Evolutionary conservation across 352 stramenopile species (phyloP).

Genomic region (Globisporangium middletonii): DNA sequence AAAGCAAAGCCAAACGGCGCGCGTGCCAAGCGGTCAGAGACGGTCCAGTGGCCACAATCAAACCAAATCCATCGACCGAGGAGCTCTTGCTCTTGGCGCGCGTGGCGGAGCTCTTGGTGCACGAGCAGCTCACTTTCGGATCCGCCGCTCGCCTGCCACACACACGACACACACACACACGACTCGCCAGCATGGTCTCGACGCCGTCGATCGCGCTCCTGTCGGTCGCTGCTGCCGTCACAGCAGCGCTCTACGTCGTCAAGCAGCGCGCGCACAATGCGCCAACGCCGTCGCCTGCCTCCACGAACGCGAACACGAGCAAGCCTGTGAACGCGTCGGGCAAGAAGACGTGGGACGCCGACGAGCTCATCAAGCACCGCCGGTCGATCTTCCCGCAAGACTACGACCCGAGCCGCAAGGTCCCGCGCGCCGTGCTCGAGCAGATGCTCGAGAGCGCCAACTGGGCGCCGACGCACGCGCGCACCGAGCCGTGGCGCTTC

Average conservation of each 20-base stretch:
- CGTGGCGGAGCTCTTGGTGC: background rate
- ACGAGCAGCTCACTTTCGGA: conserved; percentile 1
- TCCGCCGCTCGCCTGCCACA: background rate
- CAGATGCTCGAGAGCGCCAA: conserved; percentile 78
- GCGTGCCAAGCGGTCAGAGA: background rate
- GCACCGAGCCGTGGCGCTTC: conserved; percentile 83
- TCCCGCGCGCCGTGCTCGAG: conserved; percentile 53
- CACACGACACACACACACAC: background rate
- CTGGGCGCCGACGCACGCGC: conserved; percentile 77
- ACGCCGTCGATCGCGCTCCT: conserved; percentile 20
- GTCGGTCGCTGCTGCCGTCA: conserved; percentile 26
- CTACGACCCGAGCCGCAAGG: conserved; percentile 50
- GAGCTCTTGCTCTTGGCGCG: background rate
- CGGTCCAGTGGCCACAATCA: conserved; percentile 6
- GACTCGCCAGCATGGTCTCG: conserved; percentile 13
- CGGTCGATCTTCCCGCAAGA: conserved; percentile 74
- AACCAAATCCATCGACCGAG: background rate
- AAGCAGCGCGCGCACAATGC: conserved; percentile 20
- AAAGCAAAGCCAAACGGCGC: background rate
- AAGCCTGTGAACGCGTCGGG: conserved; percentile 17
- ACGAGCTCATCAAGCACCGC: conserved; percentile 73
- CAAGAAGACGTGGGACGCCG: conserved; percentile 49
- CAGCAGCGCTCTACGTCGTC: conserved; percentile 29
- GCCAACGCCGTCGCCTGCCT: background rate
- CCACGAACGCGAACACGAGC: conserved; percentile 3